Evolutionary conservation across 768 basidiomycete species (phyloP).

Genomic region (Arthromyces matolae): DNA sequence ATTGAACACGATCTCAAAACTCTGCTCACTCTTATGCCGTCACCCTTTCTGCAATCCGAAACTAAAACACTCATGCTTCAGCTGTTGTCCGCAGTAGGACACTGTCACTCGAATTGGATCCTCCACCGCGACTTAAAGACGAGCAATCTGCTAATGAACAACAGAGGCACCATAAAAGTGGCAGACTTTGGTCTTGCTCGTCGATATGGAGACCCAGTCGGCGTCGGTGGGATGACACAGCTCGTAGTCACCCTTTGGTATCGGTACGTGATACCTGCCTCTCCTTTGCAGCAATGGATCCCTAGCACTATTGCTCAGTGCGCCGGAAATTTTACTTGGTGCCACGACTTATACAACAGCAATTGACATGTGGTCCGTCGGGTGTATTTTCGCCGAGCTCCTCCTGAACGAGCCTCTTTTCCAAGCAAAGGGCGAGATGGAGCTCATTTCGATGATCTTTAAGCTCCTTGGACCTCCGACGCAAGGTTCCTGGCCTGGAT

Average conservation of each 20-base stretch:
- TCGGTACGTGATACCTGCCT: conserved; percentile 51
- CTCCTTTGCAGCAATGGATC: conserved; percentile 6
- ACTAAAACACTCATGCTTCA: conserved; percentile 97
- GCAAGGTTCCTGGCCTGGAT: conserved; percentile 82
- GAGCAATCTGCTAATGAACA: conserved; percentile 97
- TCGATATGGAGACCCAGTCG: conserved; percentile 94
- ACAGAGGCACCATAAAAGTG: conserved; percentile 96
- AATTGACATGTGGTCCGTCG: conserved; percentile 98
- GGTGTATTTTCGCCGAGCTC: conserved; percentile 97
- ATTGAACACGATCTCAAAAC: conserved; percentile 99
- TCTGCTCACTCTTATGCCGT: conserved; percentile 89
- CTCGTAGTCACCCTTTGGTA: conserved; percentile 99
- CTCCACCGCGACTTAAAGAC: conserved; percentile 97
- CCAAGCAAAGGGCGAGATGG: conserved; percentile 93
- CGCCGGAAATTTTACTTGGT: conserved; percentile 93
- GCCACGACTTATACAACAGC: conserved; percentile 92
- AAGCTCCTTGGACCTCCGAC: conserved; percentile 94
- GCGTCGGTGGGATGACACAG: conserved; percentile 95
- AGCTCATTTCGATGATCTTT: conserved; percentile 92
- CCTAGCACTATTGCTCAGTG: conserved; percentile 43
- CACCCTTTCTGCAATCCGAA: conserved; percentile 95
- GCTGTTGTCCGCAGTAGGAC: conserved; percentile 85
- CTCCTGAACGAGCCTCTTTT: conserved; percentile 95
- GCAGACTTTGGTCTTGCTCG: conserved; percentile 97
- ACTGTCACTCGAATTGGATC: conserved; percentile 97